Conservation (phyloP, 192 early-diverging fungal genomes). For the Coemansia sp. region DNA sequence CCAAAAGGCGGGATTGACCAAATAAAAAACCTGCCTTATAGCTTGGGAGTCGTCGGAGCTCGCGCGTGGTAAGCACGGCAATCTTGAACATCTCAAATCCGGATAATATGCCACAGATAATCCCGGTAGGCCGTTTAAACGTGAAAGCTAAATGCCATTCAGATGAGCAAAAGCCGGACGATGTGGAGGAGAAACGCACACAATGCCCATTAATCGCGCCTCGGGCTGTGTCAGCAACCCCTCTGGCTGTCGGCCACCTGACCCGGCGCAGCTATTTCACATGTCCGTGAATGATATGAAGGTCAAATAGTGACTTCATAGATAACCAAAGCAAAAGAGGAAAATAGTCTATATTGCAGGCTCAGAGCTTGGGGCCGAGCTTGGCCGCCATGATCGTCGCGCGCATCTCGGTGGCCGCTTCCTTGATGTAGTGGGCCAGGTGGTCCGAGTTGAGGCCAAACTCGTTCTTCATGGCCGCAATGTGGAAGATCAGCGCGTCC, state of each 20-base stretch:
- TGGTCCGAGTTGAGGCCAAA: constrained; percentile 56
- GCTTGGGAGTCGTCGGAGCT: constrained; percentile 9
- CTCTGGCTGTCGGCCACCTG: too few species aligned
- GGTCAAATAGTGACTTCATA: too few species aligned
- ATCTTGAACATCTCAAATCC: constrained; percentile 12
- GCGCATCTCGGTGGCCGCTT: constrained; percentile 84
- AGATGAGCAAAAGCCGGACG: too few species aligned
- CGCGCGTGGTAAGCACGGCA: constrained; percentile 15
- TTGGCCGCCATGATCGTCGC: constrained; percentile 54
- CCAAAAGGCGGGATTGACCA: too few species aligned
- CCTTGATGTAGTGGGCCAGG: constrained; percentile 77
- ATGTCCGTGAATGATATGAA: too few species aligned
- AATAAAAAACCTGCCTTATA: constrained; percentile 22
- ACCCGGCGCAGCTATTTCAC: too few species aligned
- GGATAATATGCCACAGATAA: not conserved
- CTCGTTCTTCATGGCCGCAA: constrained; percentile 65
- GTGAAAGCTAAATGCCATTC: too few species aligned
- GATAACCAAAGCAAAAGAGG: too few species aligned
- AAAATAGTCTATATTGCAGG: too few species aligned
- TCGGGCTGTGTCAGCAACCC: too few species aligned
- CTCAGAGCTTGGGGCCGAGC: constrained; percentile 44
- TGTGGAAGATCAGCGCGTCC: constrained; percentile 80
- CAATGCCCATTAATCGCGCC: too few species aligned
- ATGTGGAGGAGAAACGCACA: too few species aligned
- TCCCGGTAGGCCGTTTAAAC: not conserved